A percentile compares a stretch with the other conserved stretches of the same genome.
Evolutionary conservation across 192 early-diverging fungal genomes (phyloP).

Genomic region (Coemansia sp.): DNA sequence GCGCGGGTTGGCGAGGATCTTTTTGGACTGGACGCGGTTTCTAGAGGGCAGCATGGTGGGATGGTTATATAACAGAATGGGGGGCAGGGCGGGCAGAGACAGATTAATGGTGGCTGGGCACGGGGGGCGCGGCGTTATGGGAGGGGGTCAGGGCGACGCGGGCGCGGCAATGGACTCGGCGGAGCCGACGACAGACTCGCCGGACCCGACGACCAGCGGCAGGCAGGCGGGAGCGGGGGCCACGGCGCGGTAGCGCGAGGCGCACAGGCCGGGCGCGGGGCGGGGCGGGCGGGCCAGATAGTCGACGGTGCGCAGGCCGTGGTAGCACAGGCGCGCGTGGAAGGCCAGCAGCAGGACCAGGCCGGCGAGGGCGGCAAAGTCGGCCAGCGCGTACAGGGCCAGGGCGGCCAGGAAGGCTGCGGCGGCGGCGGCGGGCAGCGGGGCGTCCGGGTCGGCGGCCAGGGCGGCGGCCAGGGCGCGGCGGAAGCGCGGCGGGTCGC

Average conservation of each 20-base stretch:
- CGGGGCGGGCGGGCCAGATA: slow-evolving; percentile 21
- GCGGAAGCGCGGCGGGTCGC: slow-evolving; percentile 13
- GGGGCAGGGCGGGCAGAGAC: neutral
- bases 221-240: slow-evolving; percentile 7
- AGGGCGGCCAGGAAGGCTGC: slow-evolving; percentile 22
- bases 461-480: slow-evolving; percentile 12
- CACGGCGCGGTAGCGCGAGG: slow-evolving; percentile 27
- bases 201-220: slow-evolving; percentile 17
- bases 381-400: slow-evolving; percentile 18
- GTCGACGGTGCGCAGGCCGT: slow-evolving; percentile 31
- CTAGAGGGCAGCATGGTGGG: slow-evolving; percentile 25
- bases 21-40: slow-evolving; percentile 26
- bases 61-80: neutral
- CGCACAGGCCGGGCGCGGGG: slow-evolving; percentile 13
- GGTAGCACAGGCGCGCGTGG: slow-evolving; percentile 35
- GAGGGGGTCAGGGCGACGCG: slow-evolving; percentile 9
- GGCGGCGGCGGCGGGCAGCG: neutral
- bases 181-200: slow-evolving; percentile 33
- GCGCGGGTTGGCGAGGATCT: slow-evolving; percentile 1
- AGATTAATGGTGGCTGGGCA: neutral
- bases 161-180: slow-evolving; percentile 19
- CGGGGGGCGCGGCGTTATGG: neutral
- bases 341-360: slow-evolving; percentile 30
- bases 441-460: slow-evolving; percentile 8
- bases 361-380: slow-evolving; percentile 20